Percentiles rank a stretch among this genome's conserved stretches.
phyloP scores from a whole-genome alignment of 2,329 filamentous ascomycete species.

The Lasiodiplodia gonubiensis region DNA sequence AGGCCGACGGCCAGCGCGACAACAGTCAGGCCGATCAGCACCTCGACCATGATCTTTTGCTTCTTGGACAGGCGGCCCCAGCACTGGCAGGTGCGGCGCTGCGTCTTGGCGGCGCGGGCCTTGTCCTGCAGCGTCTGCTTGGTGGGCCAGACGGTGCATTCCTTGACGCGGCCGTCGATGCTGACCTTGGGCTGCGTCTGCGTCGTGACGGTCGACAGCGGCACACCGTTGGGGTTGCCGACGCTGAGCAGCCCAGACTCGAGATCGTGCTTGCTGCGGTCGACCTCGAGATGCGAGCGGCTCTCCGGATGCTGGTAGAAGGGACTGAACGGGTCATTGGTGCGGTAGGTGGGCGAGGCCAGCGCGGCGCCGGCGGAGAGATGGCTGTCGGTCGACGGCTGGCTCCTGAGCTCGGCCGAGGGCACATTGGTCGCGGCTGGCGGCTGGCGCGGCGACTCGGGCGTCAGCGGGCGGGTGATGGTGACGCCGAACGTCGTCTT shows the following conservation, averaged over 20 bases:
- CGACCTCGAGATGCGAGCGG: conserved; percentile 28
- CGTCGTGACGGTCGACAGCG: conserved; percentile 47
- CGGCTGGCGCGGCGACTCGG: conserved; percentile 5
- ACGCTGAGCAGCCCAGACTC: conserved; percentile 46
- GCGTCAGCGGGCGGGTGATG: conserved; percentile 25
- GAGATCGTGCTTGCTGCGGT: conserved; percentile 25
- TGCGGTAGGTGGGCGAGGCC: conserved; percentile 35
- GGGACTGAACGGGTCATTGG: conserved; percentile 51
- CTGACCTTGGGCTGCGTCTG: conserved; percentile 46
- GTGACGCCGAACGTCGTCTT: conserved; percentile 30
- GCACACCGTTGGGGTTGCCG: conserved; percentile 45
- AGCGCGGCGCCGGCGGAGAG: not conserved
- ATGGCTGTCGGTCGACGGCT: conserved; percentile 24
- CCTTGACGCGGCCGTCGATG: conserved; percentile 52
- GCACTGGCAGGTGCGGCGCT: conserved; percentile 47
- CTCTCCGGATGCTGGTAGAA: conserved; percentile 55
- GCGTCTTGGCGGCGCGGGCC: conserved; percentile 44
- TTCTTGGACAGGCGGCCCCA: conserved; percentile 51
- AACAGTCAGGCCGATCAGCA: conserved; percentile 52
- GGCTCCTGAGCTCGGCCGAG: conserved; percentile 4
- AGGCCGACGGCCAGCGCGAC: conserved; percentile 55
- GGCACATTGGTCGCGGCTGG: conserved; percentile 8
- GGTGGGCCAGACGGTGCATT: conserved; percentile 60
- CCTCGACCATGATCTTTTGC: conserved; percentile 53
- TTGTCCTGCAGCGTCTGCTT: conserved; percentile 54